phyloP scores from a whole-genome alignment of 208 protist species.

The Acanthamoeba healyi region DNA sequence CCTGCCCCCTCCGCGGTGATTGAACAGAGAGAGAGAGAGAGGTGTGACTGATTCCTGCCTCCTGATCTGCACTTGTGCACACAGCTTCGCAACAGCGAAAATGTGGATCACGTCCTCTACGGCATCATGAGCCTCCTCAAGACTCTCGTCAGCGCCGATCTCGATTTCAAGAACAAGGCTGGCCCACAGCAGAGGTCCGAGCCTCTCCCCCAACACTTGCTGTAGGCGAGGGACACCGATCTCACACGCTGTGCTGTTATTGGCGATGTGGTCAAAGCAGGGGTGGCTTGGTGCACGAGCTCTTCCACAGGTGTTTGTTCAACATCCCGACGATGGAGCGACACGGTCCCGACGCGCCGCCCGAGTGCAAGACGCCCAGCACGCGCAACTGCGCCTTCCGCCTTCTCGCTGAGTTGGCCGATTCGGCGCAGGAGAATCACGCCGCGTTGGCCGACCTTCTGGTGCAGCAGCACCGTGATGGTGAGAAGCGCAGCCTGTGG shows the following conservation, averaged over 20 bases:
- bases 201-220: too few species aligned
- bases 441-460: conserved; percentile 26
- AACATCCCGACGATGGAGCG: conserved; percentile 84
- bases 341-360: conserved; percentile 83
- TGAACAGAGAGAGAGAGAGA: too few species aligned
- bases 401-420: conserved; percentile 84
- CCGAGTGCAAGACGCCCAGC: conserved; percentile 88
- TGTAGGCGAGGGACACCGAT: too few species aligned
- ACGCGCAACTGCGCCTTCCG: conserved; percentile 83
- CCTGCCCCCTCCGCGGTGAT: background rate
- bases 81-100: conserved; percentile 78
- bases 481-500: conserved; percentile 40
- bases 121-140: conserved; percentile 72
- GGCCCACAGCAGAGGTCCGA: background rate
- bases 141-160: conserved; percentile 70
- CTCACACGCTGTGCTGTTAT: too few species aligned
- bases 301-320: conserved; percentile 88
- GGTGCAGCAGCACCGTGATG: conserved; percentile 13
- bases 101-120: conserved; percentile 73
- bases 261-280: too few species aligned
- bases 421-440: background rate
- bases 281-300: conserved; percentile 49
- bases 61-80: background rate
- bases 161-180: conserved; percentile 37
- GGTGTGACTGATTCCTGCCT: background rate